Evolutionary conservation across 257 asterid genomes (phyloP), one percentile per base, ranked within the genome.

Genomic region (Asclepias syriaca): DNA sequence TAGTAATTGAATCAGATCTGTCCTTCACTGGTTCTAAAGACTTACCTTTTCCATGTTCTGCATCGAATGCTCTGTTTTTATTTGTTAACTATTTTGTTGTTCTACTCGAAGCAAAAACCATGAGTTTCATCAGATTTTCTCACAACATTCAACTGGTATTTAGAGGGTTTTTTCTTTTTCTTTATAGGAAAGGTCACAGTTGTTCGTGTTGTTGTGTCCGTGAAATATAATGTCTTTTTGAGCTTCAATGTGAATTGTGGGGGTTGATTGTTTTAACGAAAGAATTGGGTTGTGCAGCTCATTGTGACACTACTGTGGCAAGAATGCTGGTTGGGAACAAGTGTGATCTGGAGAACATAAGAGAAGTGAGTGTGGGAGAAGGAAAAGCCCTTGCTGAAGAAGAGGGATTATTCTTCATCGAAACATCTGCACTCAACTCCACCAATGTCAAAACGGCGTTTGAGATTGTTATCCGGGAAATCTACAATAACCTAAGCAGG

Each of bases 321-420:
- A 85, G 72, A 73, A 83, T 89, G 88, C 83, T 89, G 58, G 93
- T 86, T 0, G 96, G 93, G 70, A 89, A 89, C 87, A 89, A 89
- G 76, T 82, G 88, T 55, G 91, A 89, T 77, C 61, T 89, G 85
- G 96, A 81, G 32, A 81, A 80, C 68, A 85, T 89, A 27, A 83
- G 91, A 83, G 93, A 83, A 37, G 88, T 89, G 75, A 85, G 87
- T 54, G 77, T 87, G 79, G 96, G 85, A 56, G 88, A 89, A 34
- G 91, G 88, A 67, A 85, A 86, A 80, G 66, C 67, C 69, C 84
- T 85, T 59, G 96, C 93, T 5, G 89, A 89, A 77, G 86, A 87
- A 78, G 87, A 85, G 68, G 91, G 85, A 11, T 71, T 89, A 15
- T 87, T 87, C 84, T 87, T 87, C 76, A 84, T 87, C 21, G 96